Evolutionary conservation across 2,329 filamentous ascomycete genomes (phyloP).

Genomic region (Drechslerella stenobrocha): DNA sequence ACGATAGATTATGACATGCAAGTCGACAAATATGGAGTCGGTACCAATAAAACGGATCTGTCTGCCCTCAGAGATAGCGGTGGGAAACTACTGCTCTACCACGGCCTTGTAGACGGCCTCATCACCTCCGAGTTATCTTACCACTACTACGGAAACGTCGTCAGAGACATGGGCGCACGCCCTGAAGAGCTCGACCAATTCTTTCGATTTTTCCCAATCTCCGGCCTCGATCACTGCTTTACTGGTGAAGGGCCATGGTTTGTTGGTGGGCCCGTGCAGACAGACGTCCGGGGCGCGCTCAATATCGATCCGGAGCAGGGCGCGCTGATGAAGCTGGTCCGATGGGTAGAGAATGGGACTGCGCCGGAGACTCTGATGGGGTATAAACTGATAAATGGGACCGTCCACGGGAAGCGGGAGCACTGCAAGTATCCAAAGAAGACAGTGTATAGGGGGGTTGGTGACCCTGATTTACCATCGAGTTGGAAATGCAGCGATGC

Average conservation of each 20-base stretch:
- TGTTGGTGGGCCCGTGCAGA: slow-evolving; percentile 32
- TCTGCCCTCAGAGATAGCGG: slow-evolving; percentile 56
- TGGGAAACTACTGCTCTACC: slow-evolving; percentile 60
- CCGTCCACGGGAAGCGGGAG: slow-evolving; percentile 8
- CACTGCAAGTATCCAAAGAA: slow-evolving; percentile 41
- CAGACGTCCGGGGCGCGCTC: slow-evolving; percentile 12
- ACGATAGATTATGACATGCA: slow-evolving; percentile 55
- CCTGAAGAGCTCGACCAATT: slow-evolving; percentile 52
- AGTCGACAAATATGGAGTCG: slow-evolving; percentile 55
- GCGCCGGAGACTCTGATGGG: slow-evolving; percentile 54
- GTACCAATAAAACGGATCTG: slow-evolving; percentile 57
- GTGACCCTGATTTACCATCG: slow-evolving; percentile 22
- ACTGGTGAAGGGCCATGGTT: slow-evolving; percentile 52
- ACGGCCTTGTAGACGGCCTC: slow-evolving; percentile 54
- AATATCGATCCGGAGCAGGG: slow-evolving; percentile 21
- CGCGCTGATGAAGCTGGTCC: slow-evolving; percentile 58
- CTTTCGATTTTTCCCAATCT: slow-evolving; percentile 54
- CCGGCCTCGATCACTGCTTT: slow-evolving; percentile 55
- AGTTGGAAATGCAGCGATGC: slow-evolving; percentile 31
- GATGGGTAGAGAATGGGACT: slow-evolving; percentile 59
- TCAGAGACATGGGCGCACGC: slow-evolving; percentile 21
- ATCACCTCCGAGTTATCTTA: slow-evolving; percentile 25
- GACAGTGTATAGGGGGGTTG: slow-evolving; percentile 27
- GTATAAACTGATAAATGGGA: slow-evolving; percentile 12
- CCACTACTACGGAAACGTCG: slow-evolving; percentile 27